These are phyloP conservation scores for Ilex aquifolium DNA, from an alignment of 257 asterid genomes.

Conservation along the genomic window DNA sequence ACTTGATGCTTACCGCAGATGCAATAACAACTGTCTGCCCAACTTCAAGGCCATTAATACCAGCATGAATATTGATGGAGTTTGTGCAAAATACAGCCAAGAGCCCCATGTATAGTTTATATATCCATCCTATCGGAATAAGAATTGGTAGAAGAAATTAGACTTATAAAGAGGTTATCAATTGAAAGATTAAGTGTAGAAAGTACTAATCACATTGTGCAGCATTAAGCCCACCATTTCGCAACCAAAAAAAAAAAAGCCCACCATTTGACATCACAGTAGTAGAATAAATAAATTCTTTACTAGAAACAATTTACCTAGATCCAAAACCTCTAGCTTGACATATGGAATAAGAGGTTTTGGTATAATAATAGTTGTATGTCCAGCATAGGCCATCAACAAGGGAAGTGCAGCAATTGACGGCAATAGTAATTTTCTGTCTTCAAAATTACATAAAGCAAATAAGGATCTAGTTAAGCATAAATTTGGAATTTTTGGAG, in stretches of 20 bases:
- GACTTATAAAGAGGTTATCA: no score
- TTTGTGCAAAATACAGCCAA: conserved; percentile 95
- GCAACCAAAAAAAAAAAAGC: no score
- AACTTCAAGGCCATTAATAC: conserved; percentile 96
- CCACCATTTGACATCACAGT: neutral
- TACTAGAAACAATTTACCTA: conserved; percentile 37
- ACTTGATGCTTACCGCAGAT: conserved; percentile 59
- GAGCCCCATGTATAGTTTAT: conserved; percentile 90
- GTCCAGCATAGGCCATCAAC: conserved; percentile 96
- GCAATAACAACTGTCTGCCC: conserved; percentile 92
- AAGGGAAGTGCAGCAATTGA: conserved; percentile 89
- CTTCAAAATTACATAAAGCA: conserved; percentile 28
- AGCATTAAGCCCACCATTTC: no score
- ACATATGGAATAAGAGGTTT: conserved; percentile 72
- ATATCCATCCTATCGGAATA: conserved; percentile 61
- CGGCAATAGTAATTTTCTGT: conserved; percentile 79
- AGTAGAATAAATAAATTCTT: neutral
- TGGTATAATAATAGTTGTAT: conserved; percentile 78
- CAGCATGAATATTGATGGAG: conserved; percentile 90
- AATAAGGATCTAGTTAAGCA: conserved; percentile 19
- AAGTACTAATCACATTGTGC: no score
- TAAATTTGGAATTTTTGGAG: neutral
- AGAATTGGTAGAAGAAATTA: neutral
- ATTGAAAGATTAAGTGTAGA: no score
- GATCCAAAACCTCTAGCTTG: conserved; percentile 58